Evolutionary conservation across 306 rosid species (phyloP).

Genomic region (Heteromeles arbutifolia): DNA sequence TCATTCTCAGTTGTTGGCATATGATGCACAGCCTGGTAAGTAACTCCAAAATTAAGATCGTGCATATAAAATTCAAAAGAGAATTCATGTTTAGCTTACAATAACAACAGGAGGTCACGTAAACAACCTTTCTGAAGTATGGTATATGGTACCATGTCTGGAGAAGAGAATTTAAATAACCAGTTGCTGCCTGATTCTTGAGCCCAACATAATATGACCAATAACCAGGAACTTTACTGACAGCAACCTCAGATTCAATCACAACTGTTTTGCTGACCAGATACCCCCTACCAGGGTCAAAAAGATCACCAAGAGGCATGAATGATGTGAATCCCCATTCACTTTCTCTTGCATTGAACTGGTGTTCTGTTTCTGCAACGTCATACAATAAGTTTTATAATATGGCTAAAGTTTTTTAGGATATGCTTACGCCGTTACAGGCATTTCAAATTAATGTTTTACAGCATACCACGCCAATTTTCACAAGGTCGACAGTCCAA

Average conservation of each 20-base stretch:
- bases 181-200: slow-evolving; percentile 93
- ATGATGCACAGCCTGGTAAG: slow-evolving; percentile 78
- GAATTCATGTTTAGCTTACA: no score
- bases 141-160: slow-evolving; percentile 92
- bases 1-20: slow-evolving; percentile 97
- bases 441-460: not conserved
- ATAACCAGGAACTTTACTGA: slow-evolving; percentile 67
- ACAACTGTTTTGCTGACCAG: slow-evolving; percentile 59
- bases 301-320: slow-evolving; percentile 80
- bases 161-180: no score
- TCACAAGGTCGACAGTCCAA: not conserved
- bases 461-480: not conserved
- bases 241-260: slow-evolving; percentile 79
- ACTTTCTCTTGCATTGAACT: slow-evolving; percentile 78
- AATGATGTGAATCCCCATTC: slow-evolving; percentile 88
- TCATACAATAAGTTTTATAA: slow-evolving; percentile 7
- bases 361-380: slow-evolving; percentile 73
- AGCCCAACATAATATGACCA: slow-evolving; percentile 83
- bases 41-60: slow-evolving; percentile 15
- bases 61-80: not conserved
- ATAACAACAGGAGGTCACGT: not conserved
- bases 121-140: slow-evolving; percentile 75
- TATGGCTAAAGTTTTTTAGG: no score
- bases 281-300: slow-evolving; percentile 74
- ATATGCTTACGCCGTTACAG: no score